Conservation (phyloP, 108 stramenopile genomes). For the Pseudonitzschia pungens region DNA sequence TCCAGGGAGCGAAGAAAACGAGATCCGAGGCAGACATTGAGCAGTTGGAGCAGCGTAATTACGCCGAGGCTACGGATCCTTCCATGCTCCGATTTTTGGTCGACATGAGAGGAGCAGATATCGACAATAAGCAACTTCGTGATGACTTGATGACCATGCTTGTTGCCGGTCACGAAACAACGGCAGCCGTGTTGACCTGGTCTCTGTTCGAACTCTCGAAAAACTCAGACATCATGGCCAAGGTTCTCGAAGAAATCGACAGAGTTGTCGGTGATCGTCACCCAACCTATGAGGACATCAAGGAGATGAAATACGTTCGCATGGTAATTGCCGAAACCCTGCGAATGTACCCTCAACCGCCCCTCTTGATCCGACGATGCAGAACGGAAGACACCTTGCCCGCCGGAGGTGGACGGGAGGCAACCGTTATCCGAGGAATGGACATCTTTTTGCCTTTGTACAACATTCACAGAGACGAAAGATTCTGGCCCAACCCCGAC, state of each 20-base stretch:
- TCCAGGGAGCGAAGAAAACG: conserved; percentile 76
- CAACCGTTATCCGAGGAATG: conserved; percentile 87
- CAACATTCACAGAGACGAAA: conserved; percentile 90
- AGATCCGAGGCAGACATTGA: conserved; percentile 87
- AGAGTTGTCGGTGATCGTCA: conserved; percentile 83
- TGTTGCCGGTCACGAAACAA: conserved; percentile 98
- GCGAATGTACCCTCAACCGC: conserved; percentile 93
- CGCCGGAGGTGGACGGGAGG: conserved; percentile 75
- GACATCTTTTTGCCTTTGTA: conserved; percentile 95
- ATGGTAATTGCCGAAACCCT: conserved; percentile 88
- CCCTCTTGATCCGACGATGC: conserved; percentile 92
- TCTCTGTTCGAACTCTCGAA: conserved; percentile 91
- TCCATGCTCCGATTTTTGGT: conserved; percentile 93
- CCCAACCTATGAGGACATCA: conserved; percentile 85
- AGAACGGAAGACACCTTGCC: conserved; percentile 84
- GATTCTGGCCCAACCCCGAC: conserved; percentile 91
- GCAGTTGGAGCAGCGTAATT: conserved; percentile 87
- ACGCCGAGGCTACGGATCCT: conserved; percentile 88
- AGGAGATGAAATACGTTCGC: conserved; percentile 78
- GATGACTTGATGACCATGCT: conserved; percentile 92
- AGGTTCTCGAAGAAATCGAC: conserved; percentile 85
- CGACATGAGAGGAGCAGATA: conserved; percentile 93
- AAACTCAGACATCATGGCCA: conserved; percentile 75
- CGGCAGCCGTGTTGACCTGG: conserved; percentile 96
- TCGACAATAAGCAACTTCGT: conserved; percentile 90